Evolutionary conservation across 306 rosid genomes (phyloP).

Genomic region (Mimosa pudica): DNA sequence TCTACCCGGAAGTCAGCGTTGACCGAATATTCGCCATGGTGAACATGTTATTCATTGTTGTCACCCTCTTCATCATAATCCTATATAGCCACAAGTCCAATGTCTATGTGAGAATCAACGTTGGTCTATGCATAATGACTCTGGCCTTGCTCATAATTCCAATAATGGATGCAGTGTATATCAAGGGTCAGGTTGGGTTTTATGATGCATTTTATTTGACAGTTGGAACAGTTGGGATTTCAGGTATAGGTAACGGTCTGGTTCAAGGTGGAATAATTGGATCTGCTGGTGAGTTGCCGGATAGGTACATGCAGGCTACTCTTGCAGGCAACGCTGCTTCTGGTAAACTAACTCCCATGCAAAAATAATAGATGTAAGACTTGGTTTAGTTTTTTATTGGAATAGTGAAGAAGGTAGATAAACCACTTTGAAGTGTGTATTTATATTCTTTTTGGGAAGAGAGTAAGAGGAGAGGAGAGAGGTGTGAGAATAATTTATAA

Average conservation of each 20-base stretch:
- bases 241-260: constrained; percentile 68
- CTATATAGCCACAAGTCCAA: constrained; percentile 60
- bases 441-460: no score
- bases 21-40: constrained; percentile 80
- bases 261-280: constrained; percentile 88
- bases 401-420: no score
- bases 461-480: no score
- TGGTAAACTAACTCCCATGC: constrained; percentile 35
- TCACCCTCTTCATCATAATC: constrained; percentile 58
- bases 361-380: no score
- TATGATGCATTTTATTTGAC: constrained; percentile 63
- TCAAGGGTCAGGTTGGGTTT: constrained; percentile 75
- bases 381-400: no score
- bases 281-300: constrained; percentile 82
- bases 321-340: constrained; percentile 92
- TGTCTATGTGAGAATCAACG: constrained; percentile 61
- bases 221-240: constrained; percentile 51
- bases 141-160: constrained; percentile 63
- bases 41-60: constrained; percentile 57
- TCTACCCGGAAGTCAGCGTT: constrained; percentile 77
- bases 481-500: no score
- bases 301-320: constrained; percentile 79
- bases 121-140: constrained; percentile 62
- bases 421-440: no score
- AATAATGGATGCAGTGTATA: constrained; percentile 50